These are phyloP conservation scores for Multifurca ochricompacta DNA, from an alignment of 768 basidiomycete species.

Conservation along the genomic window DNA sequence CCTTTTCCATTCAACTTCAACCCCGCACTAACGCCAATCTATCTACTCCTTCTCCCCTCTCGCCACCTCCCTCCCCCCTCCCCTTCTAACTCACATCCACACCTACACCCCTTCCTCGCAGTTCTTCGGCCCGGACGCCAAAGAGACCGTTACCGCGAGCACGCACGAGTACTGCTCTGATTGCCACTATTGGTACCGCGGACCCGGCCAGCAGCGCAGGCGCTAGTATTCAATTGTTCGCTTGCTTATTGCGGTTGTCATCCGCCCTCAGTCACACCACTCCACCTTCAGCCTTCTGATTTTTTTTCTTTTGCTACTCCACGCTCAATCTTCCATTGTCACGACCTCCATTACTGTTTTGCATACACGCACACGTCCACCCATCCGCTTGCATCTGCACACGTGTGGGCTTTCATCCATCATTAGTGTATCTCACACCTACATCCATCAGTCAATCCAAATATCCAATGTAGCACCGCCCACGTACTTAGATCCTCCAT, in stretches of 20 bases:
- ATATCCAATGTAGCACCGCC: conserved; percentile 20
- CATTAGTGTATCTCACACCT: conserved; percentile 12
- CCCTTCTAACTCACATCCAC: not conserved
- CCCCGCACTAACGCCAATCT: conserved; percentile 8
- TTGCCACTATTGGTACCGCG: conserved; percentile 28
- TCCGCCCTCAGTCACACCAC: not conserved
- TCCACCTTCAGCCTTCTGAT: not conserved
- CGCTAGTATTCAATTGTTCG: conserved; percentile 2
- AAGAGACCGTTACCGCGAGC: conserved; percentile 47
- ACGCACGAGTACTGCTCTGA: conserved; percentile 36
- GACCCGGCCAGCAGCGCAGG: conserved; percentile 19
- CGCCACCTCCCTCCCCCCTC: too few species aligned
- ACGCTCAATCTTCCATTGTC: not conserved
- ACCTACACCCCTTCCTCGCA: conserved; percentile 24
- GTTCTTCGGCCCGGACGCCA: conserved; percentile 66
- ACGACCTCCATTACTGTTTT: not conserved
- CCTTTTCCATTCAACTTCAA: not conserved
- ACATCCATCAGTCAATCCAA: conserved; percentile 13
- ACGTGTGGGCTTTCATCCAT: conserved; percentile 1
- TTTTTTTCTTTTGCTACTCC: not conserved
- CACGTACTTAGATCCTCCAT: conserved; percentile 14
- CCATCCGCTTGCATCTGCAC: not conserved
- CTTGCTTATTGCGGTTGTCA: not conserved
- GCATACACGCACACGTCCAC: not conserved
- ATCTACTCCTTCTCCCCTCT: conserved; percentile 6